Percentiles rank a stretch among this genome's conserved stretches.
These are phyloP conservation scores for Sordariomycetes sp. DNA, from an alignment of 2,329 filamentous ascomycete species.

Conservation along the genomic window DNA sequence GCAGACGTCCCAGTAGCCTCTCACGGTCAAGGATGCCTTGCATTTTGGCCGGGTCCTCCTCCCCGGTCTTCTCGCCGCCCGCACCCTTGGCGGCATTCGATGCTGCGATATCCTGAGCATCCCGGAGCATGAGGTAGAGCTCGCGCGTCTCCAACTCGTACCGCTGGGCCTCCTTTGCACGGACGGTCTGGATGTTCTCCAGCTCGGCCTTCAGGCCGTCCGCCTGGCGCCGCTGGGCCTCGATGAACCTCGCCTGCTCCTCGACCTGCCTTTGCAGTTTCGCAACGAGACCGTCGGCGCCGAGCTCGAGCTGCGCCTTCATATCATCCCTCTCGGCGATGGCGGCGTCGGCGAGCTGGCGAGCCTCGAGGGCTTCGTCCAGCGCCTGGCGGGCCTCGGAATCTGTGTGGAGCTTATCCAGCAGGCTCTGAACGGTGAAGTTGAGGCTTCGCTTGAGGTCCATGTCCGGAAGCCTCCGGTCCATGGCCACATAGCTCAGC, in stretches of 20 bases:
- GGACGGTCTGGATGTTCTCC: slow-evolving; percentile 72
- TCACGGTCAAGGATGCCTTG: slow-evolving; percentile 90
- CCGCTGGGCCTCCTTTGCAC: slow-evolving; percentile 83
- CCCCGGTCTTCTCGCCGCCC: slow-evolving; percentile 34
- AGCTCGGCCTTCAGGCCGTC: slow-evolving; percentile 85
- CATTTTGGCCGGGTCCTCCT: slow-evolving; percentile 65
- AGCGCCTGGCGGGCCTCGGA: slow-evolving; percentile 85
- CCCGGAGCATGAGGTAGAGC: slow-evolving; percentile 93
- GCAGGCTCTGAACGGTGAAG: slow-evolving; percentile 88
- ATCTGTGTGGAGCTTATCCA: slow-evolving; percentile 95
- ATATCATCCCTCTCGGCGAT: slow-evolving; percentile 96
- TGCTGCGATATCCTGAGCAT: slow-evolving; percentile 91
- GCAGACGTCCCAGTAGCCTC: slow-evolving; percentile 81
- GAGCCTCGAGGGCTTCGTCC: slow-evolving; percentile 82
- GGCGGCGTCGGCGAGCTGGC: slow-evolving; percentile 89
- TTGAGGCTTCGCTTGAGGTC: slow-evolving; percentile 96
- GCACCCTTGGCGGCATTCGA: slow-evolving; percentile 58
- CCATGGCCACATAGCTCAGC: slow-evolving; percentile 98
- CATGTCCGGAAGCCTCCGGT: slow-evolving; percentile 88
- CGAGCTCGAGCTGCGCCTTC: slow-evolving; percentile 76
- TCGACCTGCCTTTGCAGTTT: slow-evolving; percentile 92
- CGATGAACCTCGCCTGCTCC: slow-evolving; percentile 83
- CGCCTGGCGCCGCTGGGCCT: slow-evolving; percentile 75
- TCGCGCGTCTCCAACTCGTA: slow-evolving; percentile 95
- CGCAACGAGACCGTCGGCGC: slow-evolving; percentile 84